Percentiles rank a stretch among this genome's conserved stretches.
Conservation (phyloP, 208 protist species). For the Kentomonas sorsogonicus region DNA sequence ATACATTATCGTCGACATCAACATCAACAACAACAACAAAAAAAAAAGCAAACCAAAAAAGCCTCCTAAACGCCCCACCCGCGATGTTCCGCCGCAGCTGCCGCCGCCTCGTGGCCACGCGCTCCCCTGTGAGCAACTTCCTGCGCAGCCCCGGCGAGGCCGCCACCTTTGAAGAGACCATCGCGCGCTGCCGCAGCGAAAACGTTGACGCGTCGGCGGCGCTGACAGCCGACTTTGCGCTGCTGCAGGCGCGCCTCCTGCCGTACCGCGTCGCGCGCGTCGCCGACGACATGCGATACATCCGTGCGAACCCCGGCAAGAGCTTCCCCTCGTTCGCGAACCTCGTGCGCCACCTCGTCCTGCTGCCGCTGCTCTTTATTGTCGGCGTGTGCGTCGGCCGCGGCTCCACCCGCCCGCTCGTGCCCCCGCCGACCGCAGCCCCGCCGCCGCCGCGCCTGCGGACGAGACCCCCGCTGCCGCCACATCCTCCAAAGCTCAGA, state of each 20-base stretch:
- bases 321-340: conserved; percentile 32
- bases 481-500: too few relatives aligned
- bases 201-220: conserved; percentile 64
- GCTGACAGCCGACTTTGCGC: conserved; percentile 61
- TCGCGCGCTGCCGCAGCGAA: conserved; percentile 41
- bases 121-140: conserved; percentile 49
- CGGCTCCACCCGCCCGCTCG: conserved; percentile 27
- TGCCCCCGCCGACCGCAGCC: conserved; percentile 23
- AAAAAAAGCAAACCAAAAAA: too few relatives aligned
- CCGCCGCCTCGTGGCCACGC: conserved; percentile 15
- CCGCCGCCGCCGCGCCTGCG: conserved; percentile 10
- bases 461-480: background rate
- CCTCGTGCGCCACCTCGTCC: conserved; percentile 30
- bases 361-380: conserved; percentile 39
- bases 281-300: conserved; percentile 44
- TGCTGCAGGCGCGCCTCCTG: conserved; percentile 58
- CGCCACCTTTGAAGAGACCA: conserved; percentile 45
- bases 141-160: conserved; percentile 46
- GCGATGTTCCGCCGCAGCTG: conserved; percentile 50
- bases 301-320: conserved; percentile 36
- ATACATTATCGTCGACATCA: too few relatives aligned
- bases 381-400: conserved; percentile 36
- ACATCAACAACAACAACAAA: too few relatives aligned
- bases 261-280: conserved; percentile 73
- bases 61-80: too few relatives aligned